A percentile compares a stretch with the other conserved stretches of the same genome.
phyloP scores from a whole-genome alignment of 306 rosid species.

The Leucaena leucocephala region DNA sequence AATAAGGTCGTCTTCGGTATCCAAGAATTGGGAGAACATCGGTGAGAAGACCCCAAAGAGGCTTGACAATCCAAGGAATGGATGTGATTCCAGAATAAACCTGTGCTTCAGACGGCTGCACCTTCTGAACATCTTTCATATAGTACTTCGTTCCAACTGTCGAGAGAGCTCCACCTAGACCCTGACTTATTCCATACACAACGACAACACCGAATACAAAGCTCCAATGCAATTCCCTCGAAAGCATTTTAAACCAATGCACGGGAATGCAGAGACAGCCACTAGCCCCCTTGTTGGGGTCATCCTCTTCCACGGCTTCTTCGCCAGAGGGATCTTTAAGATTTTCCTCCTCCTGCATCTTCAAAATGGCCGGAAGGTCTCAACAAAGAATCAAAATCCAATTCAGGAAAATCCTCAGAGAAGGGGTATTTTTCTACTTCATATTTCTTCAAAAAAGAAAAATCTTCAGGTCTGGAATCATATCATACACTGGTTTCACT shows the following conservation, averaged over 20 bases:
- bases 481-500: neutral
- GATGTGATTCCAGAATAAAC: slow-evolving; percentile 77
- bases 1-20: slow-evolving; percentile 87
- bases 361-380: neutral
- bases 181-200: slow-evolving; percentile 89
- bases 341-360: slow-evolving; percentile 64
- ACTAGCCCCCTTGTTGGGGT: slow-evolving; percentile 42
- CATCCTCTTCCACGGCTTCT: slow-evolving; percentile 40
- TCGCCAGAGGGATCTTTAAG: slow-evolving; percentile 40
- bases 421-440: neutral
- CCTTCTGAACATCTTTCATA: slow-evolving; percentile 96
- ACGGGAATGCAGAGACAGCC: slow-evolving; percentile 51
- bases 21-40: slow-evolving; percentile 87
- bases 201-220: slow-evolving; percentile 77
- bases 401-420: slow-evolving; percentile 7
- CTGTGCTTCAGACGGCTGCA: slow-evolving; percentile 97
- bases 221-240: slow-evolving; percentile 90
- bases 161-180: slow-evolving; percentile 82
- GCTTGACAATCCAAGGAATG: slow-evolving; percentile 96
- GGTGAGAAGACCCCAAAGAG: slow-evolving; percentile 97
- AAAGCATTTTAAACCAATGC: slow-evolving; percentile 72
- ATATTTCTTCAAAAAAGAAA: neutral
- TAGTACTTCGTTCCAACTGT: slow-evolving; percentile 80
- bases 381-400: slow-evolving; percentile 25
- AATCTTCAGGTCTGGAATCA: too few species aligned